These are phyloP conservation scores for Nigrospora oryzae DNA, from an alignment of 2,329 filamentous ascomycete species.

Conservation along the genomic window DNA sequence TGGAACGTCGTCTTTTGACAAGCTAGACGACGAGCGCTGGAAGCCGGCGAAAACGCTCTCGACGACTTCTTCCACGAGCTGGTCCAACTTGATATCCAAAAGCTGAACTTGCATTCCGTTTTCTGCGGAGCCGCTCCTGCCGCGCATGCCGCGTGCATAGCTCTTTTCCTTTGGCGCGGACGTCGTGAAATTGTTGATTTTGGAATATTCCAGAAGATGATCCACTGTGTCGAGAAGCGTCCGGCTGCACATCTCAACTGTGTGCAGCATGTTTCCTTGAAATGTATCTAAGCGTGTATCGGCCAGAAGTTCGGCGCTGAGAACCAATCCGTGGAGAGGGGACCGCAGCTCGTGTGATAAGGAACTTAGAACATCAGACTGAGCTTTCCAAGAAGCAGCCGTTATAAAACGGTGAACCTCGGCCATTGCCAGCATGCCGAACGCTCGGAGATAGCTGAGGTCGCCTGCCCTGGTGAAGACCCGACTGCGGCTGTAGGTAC, in stretches of 20 bases:
- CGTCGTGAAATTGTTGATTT: conserved; percentile 35
- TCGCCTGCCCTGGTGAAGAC: conserved; percentile 37
- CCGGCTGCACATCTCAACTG: conserved; percentile 40
- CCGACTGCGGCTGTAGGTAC: conserved; percentile 33
- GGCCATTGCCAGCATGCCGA: conserved; percentile 46
- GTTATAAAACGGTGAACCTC: conserved; percentile 40
- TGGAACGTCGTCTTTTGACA: too few relatives aligned
- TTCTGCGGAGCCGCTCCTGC: conserved; percentile 1
- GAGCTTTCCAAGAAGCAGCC: conserved; percentile 32
- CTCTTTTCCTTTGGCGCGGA: conserved; percentile 5
- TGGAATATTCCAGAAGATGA: conserved; percentile 44
- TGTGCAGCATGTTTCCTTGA: conserved; percentile 37
- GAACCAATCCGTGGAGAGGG: conserved; percentile 51
- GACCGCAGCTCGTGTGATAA: conserved; percentile 54
- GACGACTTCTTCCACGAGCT: conserved; percentile 35
- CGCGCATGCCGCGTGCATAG: conserved; percentile 6
- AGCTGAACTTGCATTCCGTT: conserved; percentile 2
- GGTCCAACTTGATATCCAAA: conserved; percentile 24
- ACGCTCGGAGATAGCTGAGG: conserved; percentile 40
- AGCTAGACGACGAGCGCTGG: conserved; percentile 14
- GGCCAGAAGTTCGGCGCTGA: conserved; percentile 41
- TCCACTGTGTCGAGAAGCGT: conserved; percentile 46
- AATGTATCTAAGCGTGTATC: conserved; percentile 39
- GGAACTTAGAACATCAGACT: conserved; percentile 50
- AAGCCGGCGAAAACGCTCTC: conserved; percentile 38